A percentile compares a stretch with the other conserved stretches of the same genome.
Conservation (phyloP, 1,284 basidiomycete genomes). For the Clitocybe nebularis region DNA sequence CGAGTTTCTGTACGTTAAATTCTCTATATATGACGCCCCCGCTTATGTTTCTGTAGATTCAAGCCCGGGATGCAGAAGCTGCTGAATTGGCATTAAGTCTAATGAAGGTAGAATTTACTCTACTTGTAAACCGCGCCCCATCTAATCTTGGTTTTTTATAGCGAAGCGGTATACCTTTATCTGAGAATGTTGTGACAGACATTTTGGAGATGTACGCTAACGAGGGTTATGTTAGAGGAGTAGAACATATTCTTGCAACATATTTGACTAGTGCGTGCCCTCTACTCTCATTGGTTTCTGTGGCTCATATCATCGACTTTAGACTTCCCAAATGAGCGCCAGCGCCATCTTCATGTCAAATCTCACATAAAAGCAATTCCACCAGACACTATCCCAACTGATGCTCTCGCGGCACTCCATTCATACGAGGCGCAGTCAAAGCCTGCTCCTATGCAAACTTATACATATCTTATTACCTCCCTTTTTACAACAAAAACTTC, state of each 20-base stretch:
- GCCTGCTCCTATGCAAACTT: constrained; percentile 61
- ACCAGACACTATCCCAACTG: constrained; percentile 41
- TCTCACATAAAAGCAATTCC: constrained; percentile 47
- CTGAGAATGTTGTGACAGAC: constrained; percentile 38
- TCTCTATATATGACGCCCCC: constrained; percentile 5
- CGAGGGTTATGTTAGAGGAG: constrained; percentile 39
- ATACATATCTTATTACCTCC: constrained; percentile 57
- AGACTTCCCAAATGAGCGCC: constrained; percentile 48
- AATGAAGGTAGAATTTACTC: constrained; percentile 62
- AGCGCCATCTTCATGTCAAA: constrained; percentile 68
- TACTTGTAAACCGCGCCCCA: neutral
- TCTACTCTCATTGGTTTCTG: neutral
- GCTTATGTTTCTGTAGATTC: constrained; percentile 23
- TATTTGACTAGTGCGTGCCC: constrained; percentile 38
- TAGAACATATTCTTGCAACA: constrained; percentile 43
- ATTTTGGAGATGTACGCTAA: constrained; percentile 49
- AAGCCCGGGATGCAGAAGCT: constrained; percentile 27
- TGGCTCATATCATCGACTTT: constrained; percentile 7
- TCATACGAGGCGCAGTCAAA: constrained; percentile 56
- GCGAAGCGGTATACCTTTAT: constrained; percentile 34
- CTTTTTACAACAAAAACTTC: constrained; percentile 53
- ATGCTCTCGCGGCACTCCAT: constrained; percentile 60
- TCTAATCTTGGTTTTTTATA: constrained; percentile 16
- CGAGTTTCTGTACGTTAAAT: constrained; percentile 31
- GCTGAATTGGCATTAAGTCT: constrained; percentile 32